Evolutionary conservation across 2,329 filamentous ascomycete species (phyloP).

Genomic region (Paecilomyces sp.): DNA sequence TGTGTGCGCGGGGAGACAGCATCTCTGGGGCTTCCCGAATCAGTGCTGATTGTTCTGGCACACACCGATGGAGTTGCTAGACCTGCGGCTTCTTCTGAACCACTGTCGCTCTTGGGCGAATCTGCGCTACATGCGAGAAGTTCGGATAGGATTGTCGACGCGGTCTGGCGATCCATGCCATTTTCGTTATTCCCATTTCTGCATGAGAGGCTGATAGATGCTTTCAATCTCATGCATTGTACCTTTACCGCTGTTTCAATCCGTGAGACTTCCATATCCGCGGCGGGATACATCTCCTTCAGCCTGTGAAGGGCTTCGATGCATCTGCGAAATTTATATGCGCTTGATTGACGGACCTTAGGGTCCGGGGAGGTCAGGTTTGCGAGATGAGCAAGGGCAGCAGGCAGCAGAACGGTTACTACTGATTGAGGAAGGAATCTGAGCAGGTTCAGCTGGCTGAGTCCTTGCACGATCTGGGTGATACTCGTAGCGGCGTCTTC

Average conservation of each 20-base stretch:
- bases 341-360: conserved; percentile 60
- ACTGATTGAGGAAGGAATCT: conserved; percentile 74
- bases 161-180: neutral
- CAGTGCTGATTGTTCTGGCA: neutral
- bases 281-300: conserved; percentile 76
- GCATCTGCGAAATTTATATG: conserved; percentile 73
- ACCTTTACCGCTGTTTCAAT: conserved; percentile 27
- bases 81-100: neutral
- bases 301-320: conserved; percentile 78
- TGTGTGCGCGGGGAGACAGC: neutral
- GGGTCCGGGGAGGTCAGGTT: conserved; percentile 74
- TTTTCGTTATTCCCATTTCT: neutral
- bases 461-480: conserved; percentile 67
- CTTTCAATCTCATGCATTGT: conserved; percentile 19
- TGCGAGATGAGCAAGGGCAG: conserved; percentile 80
- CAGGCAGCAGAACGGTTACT: conserved; percentile 76
- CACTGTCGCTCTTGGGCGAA: conserved; percentile 4
- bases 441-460: conserved; percentile 64
- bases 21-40: neutral
- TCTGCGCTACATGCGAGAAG: neutral
- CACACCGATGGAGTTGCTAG: neutral
- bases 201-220: conserved; percentile 23
- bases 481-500: conserved; percentile 76
- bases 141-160: neutral
- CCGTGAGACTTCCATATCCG: conserved; percentile 58